Evolutionary conservation across 2,329 filamentous ascomycete species (phyloP), one percentile per base, ranked within the genome.

Genomic region (Claviceps sp.): DNA sequence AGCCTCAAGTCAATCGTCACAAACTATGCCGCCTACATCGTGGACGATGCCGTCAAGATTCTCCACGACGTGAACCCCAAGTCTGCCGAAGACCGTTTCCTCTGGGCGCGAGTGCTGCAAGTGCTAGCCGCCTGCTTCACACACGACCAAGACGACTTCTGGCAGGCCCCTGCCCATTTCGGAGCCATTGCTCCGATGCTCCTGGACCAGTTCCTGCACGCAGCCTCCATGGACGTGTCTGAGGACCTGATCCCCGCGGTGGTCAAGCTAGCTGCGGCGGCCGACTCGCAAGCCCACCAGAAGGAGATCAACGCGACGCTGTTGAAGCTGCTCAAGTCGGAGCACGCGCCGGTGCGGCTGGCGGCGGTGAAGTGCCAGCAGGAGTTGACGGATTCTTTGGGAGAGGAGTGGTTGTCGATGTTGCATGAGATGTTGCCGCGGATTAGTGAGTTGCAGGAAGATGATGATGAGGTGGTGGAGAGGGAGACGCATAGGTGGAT

Each of bases 391-490:
- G 81, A 86, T 59, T 75, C 80, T 47, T 70, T 97, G 26, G 90
- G 90, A 54, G 90, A 97, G 66, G 93, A 98, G 64, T 98, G 93
- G 93, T 70, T 98, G 54, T 79, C 83, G 1, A 78, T 94, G 72
- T 67, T 97, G 63, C 88, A 91, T 0, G 93, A 98, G 76, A 97
- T 96, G 85, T 71, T 98, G 65, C 91, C 94, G 20, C 88, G 91
- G 57, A 95, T 99, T 60, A 94, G 88, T 62, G 93, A 98, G 72
- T 68, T 95, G 62, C 85, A 95, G 70, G 93, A 98, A 64, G 93
- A 98, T 65, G 93, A 97, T 59, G 90, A 97, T 63, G 93, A 97
- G 70, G 76, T 78, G 30, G 91, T 98, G 24, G 93, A 98, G 72
- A 75, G 82, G 63, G 90, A 95, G 72, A 91, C 89, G 40, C 79